Evolutionary conservation across 78 protist genomes (phyloP).

Genomic region (Dictyostelium firmibasis): DNA sequence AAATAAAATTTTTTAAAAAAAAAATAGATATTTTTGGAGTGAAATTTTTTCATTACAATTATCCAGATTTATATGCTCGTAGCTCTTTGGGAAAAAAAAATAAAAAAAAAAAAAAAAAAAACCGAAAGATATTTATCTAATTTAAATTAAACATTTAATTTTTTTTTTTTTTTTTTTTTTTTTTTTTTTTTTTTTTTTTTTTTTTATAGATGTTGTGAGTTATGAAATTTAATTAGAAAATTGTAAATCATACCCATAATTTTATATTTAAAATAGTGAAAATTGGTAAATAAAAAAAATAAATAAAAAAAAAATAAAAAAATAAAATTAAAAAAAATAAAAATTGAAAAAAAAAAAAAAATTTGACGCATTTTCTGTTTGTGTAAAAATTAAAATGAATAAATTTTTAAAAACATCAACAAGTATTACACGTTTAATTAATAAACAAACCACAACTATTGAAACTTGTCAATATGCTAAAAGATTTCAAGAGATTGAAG

Average conservation of each 20-base stretch:
- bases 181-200: too few species aligned
- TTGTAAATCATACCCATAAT: too few species aligned
- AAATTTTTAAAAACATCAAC: neutral
- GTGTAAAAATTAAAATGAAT: neutral
- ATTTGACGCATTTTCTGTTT: too few species aligned
- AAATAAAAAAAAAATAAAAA: too few species aligned
- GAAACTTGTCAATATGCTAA: neutral
- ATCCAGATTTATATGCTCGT: neutral
- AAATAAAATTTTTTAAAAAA: neutral
- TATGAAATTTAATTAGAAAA: too few species aligned
- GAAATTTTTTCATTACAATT: neutral
- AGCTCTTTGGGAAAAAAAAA: neutral
- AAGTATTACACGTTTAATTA: neutral
- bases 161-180: too few species aligned
- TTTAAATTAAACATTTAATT: too few species aligned
- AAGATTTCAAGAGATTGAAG: conserved; percentile 65
- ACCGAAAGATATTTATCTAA: neutral
- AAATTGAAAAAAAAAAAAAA: neutral
- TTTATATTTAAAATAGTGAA: too few species aligned
- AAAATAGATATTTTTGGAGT: neutral
- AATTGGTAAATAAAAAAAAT: too few species aligned
- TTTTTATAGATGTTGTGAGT: too few species aligned
- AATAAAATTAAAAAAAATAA: too few species aligned
- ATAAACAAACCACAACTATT: neutral
- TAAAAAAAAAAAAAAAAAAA: neutral